Conservation (phyloP, 169 alveolate genomes). For the Eimeria praecox region DNA sequence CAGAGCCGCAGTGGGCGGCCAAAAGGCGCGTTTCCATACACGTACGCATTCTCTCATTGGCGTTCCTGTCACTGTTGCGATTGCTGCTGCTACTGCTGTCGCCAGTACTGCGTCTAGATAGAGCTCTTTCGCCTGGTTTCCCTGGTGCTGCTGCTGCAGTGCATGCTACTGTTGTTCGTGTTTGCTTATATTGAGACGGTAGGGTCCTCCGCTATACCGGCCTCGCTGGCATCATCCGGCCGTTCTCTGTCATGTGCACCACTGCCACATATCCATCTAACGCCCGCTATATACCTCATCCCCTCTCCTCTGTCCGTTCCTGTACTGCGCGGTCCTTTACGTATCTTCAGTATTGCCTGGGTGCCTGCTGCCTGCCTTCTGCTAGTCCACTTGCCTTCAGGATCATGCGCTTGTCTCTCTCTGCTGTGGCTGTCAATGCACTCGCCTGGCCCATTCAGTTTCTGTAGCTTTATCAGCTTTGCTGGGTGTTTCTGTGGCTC, state of each 20-base stretch:
- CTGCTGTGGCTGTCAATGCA: not conserved
- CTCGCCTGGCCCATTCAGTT: not conserved
- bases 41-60: conserved; percentile 14
- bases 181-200: not conserved
- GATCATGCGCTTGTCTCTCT: not conserved
- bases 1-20: conserved; percentile 65
- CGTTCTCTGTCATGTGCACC: not conserved
- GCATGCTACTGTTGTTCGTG: not conserved
- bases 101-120: not conserved
- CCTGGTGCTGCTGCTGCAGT: not conserved
- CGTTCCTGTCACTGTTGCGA: not conserved
- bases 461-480: not conserved
- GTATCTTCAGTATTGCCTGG: not conserved
- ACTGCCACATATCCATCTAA: not conserved
- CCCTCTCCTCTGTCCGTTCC: not conserved
- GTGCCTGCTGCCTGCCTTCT: not conserved
- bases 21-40: conserved; percentile 46
- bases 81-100: not conserved
- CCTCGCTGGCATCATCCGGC: not conserved
- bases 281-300: too few relatives aligned
- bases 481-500: not conserved
- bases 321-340: not conserved
- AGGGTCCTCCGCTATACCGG: not conserved
- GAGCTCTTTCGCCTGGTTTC: not conserved
- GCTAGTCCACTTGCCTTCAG: not conserved